phyloP scores from a whole-genome alignment of 2,329 filamentous ascomycete genomes.

The Epicoccum nigrum region DNA sequence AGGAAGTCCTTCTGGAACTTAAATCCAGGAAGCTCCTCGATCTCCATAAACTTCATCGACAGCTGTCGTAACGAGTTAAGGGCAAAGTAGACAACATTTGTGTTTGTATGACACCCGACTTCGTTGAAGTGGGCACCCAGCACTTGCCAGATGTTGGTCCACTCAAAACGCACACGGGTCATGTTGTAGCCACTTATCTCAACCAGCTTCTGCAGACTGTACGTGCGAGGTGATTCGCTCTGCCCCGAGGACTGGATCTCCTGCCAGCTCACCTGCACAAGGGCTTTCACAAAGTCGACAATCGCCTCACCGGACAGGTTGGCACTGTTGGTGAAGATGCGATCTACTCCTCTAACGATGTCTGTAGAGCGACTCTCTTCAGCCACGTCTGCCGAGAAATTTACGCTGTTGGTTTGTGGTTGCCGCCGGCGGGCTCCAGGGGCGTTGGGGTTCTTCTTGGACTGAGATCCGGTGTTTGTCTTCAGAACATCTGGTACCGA shows the following conservation, averaged over 20 bases:
- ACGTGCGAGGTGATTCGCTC: slow-evolving; percentile 93
- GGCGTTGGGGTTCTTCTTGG: slow-evolving; percentile 71
- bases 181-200: slow-evolving; percentile 99
- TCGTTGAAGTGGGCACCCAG: slow-evolving; percentile 99
- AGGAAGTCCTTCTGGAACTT: slow-evolving; percentile 99
- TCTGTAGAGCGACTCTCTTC: slow-evolving; percentile 92
- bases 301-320: slow-evolving; percentile 93
- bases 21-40: slow-evolving; percentile 96
- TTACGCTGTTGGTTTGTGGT: slow-evolving; percentile 52
- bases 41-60: slow-evolving; percentile 98
- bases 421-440: slow-evolving; percentile 59
- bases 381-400: slow-evolving; percentile 78
- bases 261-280: slow-evolving; percentile 98
- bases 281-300: slow-evolving; percentile 87
- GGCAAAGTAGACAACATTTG: slow-evolving; percentile 95
- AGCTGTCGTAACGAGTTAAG: slow-evolving; percentile 93
- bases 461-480: slow-evolving; percentile 69
- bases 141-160: slow-evolving; percentile 96
- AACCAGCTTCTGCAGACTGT: slow-evolving; percentile 96
- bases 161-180: slow-evolving; percentile 96
- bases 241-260: slow-evolving; percentile 97
- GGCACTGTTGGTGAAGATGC: slow-evolving; percentile 95
- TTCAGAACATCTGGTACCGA: slow-evolving; percentile 86
- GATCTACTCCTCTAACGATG: slow-evolving; percentile 88
- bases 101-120: slow-evolving; percentile 95